Percentiles rank a stretch among this genome's conserved stretches.
Evolutionary conservation across 306 rosid species (phyloP).

Genomic region (Prunus armeniaca): DNA sequence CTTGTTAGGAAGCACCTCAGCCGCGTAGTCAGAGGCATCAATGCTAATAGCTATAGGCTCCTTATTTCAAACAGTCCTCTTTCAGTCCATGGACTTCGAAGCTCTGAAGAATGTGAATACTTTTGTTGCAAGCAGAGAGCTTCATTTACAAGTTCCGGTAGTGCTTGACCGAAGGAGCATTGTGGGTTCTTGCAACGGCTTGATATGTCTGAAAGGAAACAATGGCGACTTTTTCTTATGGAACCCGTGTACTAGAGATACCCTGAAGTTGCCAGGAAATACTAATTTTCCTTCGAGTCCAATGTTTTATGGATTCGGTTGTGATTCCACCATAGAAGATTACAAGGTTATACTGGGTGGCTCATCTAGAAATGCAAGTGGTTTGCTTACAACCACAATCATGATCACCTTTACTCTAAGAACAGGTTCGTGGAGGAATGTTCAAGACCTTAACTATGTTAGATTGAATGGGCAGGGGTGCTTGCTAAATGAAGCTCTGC

Average conservation of each 20-base stretch:
- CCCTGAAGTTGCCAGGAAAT: neutral
- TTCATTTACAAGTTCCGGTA: neutral
- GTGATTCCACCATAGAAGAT: no score
- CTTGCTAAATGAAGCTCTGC: no score
- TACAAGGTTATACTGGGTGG: no score
- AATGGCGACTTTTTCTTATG: neutral
- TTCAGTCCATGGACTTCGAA: neutral
- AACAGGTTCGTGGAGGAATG: no score
- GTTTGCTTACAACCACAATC: no score
- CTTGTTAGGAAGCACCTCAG: constrained; percentile 4
- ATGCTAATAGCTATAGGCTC: neutral
- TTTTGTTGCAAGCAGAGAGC: neutral
- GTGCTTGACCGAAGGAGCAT: neutral
- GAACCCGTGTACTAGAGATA: constrained; percentile 10
- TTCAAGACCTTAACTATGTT: no score
- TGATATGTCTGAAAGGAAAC: neutral
- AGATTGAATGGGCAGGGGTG: no score
- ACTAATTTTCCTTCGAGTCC: no score
- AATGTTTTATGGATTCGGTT: no score
- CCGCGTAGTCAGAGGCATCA: neutral
- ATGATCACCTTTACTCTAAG: no score
- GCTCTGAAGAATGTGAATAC: neutral
- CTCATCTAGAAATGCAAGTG: no score
- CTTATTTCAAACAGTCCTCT: neutral
- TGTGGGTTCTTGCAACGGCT: constrained; percentile 2